Evolutionary conservation across 768 basidiomycete species (phyloP).

Genomic region (Rickenella mellea): DNA sequence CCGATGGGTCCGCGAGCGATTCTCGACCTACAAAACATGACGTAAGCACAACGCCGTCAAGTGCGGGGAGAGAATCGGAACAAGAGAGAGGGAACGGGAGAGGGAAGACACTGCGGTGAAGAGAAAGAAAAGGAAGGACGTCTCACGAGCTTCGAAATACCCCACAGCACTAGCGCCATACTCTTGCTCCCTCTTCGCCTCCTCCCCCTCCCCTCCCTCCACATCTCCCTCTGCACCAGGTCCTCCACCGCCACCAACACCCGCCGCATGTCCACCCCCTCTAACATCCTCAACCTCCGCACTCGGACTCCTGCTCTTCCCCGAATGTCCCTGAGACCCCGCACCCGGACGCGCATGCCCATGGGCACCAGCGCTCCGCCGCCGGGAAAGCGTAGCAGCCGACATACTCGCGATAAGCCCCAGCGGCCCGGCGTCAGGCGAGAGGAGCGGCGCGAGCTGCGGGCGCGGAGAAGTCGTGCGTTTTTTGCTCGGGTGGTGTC

Average conservation of each 20-base stretch:
- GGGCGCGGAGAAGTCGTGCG: background rate
- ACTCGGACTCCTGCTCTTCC: background rate
- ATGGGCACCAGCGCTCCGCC: conserved; percentile 9
- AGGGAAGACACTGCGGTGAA: too few species aligned
- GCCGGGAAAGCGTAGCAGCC: conserved; percentile 27
- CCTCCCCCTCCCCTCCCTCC: background rate
- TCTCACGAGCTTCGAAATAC: background rate
- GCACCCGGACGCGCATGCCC: too few species aligned
- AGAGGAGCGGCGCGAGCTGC: conserved; percentile 40
- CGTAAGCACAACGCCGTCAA: too few species aligned
- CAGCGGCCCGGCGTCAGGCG: conserved; percentile 54
- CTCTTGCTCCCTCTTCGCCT: background rate
- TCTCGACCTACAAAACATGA: too few species aligned
- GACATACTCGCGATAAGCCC: conserved; percentile 67
- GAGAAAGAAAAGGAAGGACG: too few species aligned
- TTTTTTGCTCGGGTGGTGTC: conserved; percentile 1
- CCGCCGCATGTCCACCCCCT: background rate
- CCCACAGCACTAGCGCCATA: background rate
- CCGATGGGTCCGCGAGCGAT: background rate
- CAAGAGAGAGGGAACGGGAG: too few species aligned
- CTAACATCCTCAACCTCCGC: background rate
- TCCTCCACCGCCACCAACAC: too few species aligned
- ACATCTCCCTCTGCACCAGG: too few species aligned
- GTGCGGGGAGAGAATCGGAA: too few species aligned
- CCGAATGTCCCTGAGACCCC: too few species aligned